phyloP scores from a whole-genome alignment of 2,329 filamentous ascomycete genomes.

The Ilyonectria destructans region DNA sequence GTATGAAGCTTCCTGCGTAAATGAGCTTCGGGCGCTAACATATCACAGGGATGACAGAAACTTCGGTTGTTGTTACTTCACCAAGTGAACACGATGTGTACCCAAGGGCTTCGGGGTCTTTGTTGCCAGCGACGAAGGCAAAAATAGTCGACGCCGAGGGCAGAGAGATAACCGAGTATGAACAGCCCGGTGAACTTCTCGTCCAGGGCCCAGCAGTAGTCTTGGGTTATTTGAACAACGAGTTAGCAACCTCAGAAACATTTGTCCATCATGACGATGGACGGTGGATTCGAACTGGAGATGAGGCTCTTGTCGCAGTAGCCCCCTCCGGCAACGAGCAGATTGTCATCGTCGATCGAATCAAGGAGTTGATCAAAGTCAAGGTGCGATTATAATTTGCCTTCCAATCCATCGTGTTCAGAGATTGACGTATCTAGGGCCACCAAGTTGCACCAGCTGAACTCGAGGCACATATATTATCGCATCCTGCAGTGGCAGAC shows the following conservation, averaged over 20 bases:
- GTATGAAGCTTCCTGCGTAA: conserved; percentile 53
- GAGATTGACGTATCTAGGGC: conserved; percentile 63
- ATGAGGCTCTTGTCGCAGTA: conserved; percentile 82
- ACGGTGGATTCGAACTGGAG: conserved; percentile 87
- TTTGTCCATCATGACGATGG: conserved; percentile 78
- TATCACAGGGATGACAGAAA: conserved; percentile 78
- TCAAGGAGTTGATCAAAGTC: conserved; percentile 82
- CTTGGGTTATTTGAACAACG: conserved; percentile 89
- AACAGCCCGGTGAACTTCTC: conserved; percentile 86
- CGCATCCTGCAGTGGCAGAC: conserved; percentile 80
- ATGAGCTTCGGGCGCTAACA: background rate
- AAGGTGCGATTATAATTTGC: conserved; percentile 66
- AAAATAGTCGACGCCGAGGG: conserved; percentile 79
- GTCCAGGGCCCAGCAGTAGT: conserved; percentile 84
- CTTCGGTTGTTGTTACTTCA: conserved; percentile 75
- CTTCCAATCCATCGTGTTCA: too few species aligned
- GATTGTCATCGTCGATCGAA: conserved; percentile 85
- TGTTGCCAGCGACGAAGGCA: conserved; percentile 75
- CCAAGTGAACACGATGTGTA: conserved; percentile 73
- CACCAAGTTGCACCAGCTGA: conserved; percentile 86
- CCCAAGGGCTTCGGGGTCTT: conserved; percentile 78
- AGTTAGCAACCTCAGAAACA: conserved; percentile 85
- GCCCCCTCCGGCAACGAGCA: conserved; percentile 81
- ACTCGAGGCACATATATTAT: conserved; percentile 82
- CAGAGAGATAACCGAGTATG: conserved; percentile 76